Base-by-base conservation (phyloP, 176 grass and related monocot genomes). In the Triticum monococcum region DNA sequence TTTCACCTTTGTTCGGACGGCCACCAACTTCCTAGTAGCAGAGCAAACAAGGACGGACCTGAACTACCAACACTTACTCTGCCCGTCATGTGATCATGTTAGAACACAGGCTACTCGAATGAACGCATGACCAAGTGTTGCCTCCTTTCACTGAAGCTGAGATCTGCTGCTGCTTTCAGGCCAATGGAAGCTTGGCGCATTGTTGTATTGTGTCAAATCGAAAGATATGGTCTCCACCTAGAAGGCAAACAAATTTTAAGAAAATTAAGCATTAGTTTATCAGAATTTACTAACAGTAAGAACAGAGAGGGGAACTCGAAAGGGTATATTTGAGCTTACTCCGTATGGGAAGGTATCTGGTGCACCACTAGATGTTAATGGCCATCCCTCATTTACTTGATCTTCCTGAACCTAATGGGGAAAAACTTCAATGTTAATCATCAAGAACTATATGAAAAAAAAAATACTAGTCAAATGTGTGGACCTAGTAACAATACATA, bases 221-320 rank as follows among this genome's bases (percentile, higher is more conserved):
- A 96, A 96, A 70, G 94, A 96, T 80, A 96, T 96, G 41, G 82
- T 93, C 82, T 96, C 94, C 26, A 89, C 91, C 94, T 96, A 64
- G 13, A 80, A 77, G 75, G 20, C 23, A 89, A 80, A 76, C n/a
- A 17, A 68, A 81, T 59, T 76, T 86, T 78, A 20, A 9, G 76
- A 81, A 22, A 83, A 48, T 74, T 24, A 20, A 88, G n/a, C 5
- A 50, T 76, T 54, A 74, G 61, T 10, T 61, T 80, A 82, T 18
- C 1, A 32, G 9, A 67, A 72, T 32, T 87, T 25, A 86, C 61
- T 30, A 72, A 12, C 23, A 59, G 36, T 82, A 88, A 74, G 69
- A 88, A 78, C 22, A 87, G 82, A 50, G 11, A 52, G 12, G 71
- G 74, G 16, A 72, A 74, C 50, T 52, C 50, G 28, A 61, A 82